phyloP scores from a whole-genome alignment of 441 rosid species.

The Isatis lusitanica region DNA sequence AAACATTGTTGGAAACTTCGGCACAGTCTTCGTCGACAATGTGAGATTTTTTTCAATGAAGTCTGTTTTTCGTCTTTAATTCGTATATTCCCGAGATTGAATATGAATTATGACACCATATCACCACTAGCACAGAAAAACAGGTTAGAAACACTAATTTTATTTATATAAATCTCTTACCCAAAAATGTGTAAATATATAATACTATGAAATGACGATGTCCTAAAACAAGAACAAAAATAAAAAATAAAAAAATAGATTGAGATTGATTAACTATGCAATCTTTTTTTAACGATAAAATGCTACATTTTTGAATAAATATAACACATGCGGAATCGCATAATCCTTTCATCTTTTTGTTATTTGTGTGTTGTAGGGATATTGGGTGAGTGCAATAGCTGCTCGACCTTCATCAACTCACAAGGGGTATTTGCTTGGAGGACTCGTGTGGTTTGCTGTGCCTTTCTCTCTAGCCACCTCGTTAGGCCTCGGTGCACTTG shows the following conservation, averaged over 20 bases:
- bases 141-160: background rate
- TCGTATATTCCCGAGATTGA: background rate
- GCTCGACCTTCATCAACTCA: conserved; percentile 94
- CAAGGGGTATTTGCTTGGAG: conserved; percentile 89
- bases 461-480: conserved; percentile 94
- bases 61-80: background rate
- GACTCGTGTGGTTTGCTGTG: conserved; percentile 94
- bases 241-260: too few relatives aligned
- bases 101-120: background rate
- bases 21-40: conserved; percentile 90
- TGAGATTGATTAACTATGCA: too few relatives aligned
- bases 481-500: conserved; percentile 86
- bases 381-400: conserved; percentile 98
- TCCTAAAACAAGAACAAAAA: too few relatives aligned
- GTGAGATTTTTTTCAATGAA: conserved; percentile 42
- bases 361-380: conserved; percentile 53
- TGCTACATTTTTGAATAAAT: background rate
- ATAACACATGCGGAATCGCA: background rate
- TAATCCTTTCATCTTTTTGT: background rate
- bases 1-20: conserved; percentile 86
- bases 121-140: background rate
- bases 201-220: too few relatives aligned
- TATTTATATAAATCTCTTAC: background rate
- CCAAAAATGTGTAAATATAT: background rate
- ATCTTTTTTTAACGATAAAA: too few relatives aligned